Evolutionary conservation across 352 stramenopile species (phyloP).

Genomic region (Globisporangium radiosum): DNA sequence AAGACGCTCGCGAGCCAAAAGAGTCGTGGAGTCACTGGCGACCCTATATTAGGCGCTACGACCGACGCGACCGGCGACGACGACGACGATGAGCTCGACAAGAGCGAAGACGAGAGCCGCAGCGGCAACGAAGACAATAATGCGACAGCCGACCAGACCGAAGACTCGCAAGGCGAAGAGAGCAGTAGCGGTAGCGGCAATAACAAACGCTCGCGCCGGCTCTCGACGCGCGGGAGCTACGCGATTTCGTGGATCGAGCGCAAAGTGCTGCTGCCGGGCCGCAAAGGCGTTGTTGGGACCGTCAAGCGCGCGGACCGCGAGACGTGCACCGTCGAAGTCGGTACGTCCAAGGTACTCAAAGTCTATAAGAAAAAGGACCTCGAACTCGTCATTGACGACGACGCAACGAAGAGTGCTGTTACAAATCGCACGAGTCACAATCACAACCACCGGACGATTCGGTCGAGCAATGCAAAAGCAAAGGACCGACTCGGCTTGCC

Average conservation of each 20-base stretch:
- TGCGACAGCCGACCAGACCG: constrained; percentile 41
- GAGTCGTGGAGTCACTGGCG: constrained; percentile 39
- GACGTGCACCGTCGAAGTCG: constrained; percentile 79
- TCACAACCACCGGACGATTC: constrained; percentile 33
- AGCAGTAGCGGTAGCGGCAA: constrained; percentile 29
- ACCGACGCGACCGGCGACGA: constrained; percentile 17
- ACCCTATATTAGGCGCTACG: not conserved
- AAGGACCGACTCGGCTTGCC: constrained; percentile 66
- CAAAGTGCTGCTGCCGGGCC: constrained; percentile 74
- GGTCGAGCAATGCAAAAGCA: constrained; percentile 67
- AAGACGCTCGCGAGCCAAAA: constrained; percentile 58
- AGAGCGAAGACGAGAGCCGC: constrained; percentile 46
- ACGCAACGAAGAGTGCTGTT: constrained; percentile 34
- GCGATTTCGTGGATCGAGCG: constrained; percentile 84
- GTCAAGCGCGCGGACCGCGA: constrained; percentile 83
- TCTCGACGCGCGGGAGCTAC: constrained; percentile 77
- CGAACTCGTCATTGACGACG: constrained; percentile 23
- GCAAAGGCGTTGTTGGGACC: constrained; percentile 56
- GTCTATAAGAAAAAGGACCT: constrained; percentile 88
- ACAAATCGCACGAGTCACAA: constrained; percentile 42
- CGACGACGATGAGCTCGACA: constrained; percentile 44
- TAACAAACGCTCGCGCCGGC: constrained; percentile 47
- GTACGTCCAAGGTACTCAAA: constrained; percentile 60
- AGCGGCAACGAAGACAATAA: constrained; percentile 48
- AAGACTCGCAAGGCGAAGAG: constrained; percentile 79